Evolutionary conservation across 768 basidiomycete genomes (phyloP).

Genomic region (Macrolepiota albuminosa): DNA sequence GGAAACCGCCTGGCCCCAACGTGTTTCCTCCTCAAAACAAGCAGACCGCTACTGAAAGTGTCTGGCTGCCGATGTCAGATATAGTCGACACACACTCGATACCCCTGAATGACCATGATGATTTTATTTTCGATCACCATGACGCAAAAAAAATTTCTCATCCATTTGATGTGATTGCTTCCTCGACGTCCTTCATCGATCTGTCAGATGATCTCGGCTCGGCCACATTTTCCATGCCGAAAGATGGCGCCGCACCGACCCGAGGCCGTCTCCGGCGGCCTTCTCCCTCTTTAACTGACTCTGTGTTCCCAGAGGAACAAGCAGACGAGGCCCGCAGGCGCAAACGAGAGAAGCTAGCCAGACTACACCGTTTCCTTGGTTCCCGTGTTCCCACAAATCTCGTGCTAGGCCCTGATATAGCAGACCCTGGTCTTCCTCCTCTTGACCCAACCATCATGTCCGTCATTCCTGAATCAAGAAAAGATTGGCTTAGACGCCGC

Average conservation of each 20-base stretch:
- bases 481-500: conserved; percentile 42
- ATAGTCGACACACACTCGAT: conserved; percentile 37
- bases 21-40: conserved; percentile 20
- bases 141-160: conserved; percentile 11
- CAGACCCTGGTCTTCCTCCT: conserved; percentile 22
- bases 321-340: conserved; percentile 60
- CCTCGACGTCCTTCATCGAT: conserved; percentile 58
- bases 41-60: conserved; percentile 17
- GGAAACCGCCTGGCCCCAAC: conserved; percentile 54
- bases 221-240: conserved; percentile 14
- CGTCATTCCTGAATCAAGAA: conserved; percentile 24
- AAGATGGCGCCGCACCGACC: conserved; percentile 13
- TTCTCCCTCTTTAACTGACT: conserved; percentile 41
- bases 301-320: conserved; percentile 45
- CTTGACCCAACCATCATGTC: conserved; percentile 20
- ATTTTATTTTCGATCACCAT: conserved; percentile 26
- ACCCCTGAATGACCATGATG: conserved; percentile 46
- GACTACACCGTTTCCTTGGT: conserved; percentile 83
- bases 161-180: conserved; percentile 17
- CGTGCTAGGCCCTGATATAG: conserved; percentile 46
- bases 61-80: conserved; percentile 28
- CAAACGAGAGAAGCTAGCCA: conserved; percentile 74
- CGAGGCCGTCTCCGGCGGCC: conserved; percentile 24
- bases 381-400: conserved; percentile 71
- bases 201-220: conserved; percentile 57